Conservation (phyloP, 2,329 filamentous ascomycete genomes). For the Immersiporthe knoxdaviesiana region DNA sequence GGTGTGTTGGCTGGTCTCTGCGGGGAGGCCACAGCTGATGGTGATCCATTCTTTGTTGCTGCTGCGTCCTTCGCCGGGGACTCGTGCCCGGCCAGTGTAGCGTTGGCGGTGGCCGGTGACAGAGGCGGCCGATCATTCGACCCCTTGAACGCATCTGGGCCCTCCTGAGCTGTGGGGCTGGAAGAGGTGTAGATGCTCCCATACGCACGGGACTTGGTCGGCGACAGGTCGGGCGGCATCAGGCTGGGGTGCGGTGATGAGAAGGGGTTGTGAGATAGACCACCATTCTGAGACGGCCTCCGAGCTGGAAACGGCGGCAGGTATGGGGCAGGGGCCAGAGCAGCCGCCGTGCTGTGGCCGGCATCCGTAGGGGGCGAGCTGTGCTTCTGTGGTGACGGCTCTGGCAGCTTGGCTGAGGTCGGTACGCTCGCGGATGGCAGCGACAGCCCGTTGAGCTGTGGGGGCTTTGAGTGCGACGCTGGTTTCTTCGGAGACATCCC, state of each 20-base stretch:
- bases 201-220: slow-evolving; percentile 45
- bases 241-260: slow-evolving; percentile 48
- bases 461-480: slow-evolving; percentile 4
- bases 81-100: slow-evolving; percentile 28
- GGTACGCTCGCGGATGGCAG: slow-evolving; percentile 23
- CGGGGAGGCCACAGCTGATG: slow-evolving; percentile 30
- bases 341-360: slow-evolving; percentile 4
- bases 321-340: slow-evolving; percentile 17
- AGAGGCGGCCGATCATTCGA: slow-evolving; percentile 21
- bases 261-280: slow-evolving; percentile 44
- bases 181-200: slow-evolving; percentile 43
- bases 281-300: slow-evolving; percentile 37
- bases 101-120: slow-evolving; percentile 32
- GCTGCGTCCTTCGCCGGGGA: slow-evolving; percentile 37
- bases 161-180: slow-evolving; percentile 32
- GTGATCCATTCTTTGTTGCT: slow-evolving; percentile 37
- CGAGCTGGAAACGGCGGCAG: slow-evolving; percentile 15
- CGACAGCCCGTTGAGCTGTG: slow-evolving; percentile 25
- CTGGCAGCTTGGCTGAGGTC: slow-evolving; percentile 15
- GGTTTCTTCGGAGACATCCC: slow-evolving; percentile 24
- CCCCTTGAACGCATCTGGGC: slow-evolving; percentile 20
- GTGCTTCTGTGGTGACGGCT: slow-evolving; percentile 30
- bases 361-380: slow-evolving; percentile 22
- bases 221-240: slow-evolving; percentile 46
- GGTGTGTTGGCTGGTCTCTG: slow-evolving; percentile 28